phyloP scores from a whole-genome alignment of 352 stramenopile genomes.

The Aphanomyces euteiches region DNA sequence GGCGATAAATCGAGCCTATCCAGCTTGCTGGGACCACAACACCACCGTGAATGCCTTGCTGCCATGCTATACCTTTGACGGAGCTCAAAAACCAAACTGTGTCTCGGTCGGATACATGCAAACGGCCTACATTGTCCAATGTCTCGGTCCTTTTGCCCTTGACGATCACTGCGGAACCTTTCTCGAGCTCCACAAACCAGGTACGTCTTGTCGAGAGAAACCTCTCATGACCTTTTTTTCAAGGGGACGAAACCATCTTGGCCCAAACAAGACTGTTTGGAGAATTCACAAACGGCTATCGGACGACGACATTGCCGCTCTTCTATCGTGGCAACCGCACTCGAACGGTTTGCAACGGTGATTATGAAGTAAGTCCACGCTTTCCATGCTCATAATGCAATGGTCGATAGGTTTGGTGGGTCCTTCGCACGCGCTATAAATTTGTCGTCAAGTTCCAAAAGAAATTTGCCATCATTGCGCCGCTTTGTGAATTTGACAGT shows the following conservation, averaged over 20 bases:
- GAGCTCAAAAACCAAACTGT: constrained; percentile 51
- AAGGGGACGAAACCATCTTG: constrained; percentile 54
- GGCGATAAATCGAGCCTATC: constrained; percentile 32
- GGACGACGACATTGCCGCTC: constrained; percentile 66
- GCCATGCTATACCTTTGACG: constrained; percentile 63
- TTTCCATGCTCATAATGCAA: not conserved
- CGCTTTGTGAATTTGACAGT: constrained; percentile 75
- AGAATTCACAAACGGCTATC: constrained; percentile 69
- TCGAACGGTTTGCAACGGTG: constrained; percentile 61
- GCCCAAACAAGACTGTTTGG: constrained; percentile 63
- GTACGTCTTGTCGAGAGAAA: not conserved
- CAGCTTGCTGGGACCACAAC: constrained; percentile 83
- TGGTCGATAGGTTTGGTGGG: constrained; percentile 67
- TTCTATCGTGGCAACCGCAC: constrained; percentile 60
- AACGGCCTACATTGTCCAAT: constrained; percentile 74
- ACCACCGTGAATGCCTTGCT: constrained; percentile 58
- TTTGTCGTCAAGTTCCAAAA: constrained; percentile 84
- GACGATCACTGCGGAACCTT: constrained; percentile 83
- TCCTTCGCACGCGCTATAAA: constrained; percentile 73
- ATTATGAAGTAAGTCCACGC: constrained; percentile 46
- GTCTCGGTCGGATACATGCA: constrained; percentile 78
- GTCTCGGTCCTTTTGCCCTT: constrained; percentile 57
- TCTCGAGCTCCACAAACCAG: constrained; percentile 72
- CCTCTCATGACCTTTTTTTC: too few species aligned
- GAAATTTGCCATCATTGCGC: constrained; percentile 52